phyloP scores from a whole-genome alignment of 2,329 filamentous ascomycete species.

The Teratosphaeria nubilosa region DNA sequence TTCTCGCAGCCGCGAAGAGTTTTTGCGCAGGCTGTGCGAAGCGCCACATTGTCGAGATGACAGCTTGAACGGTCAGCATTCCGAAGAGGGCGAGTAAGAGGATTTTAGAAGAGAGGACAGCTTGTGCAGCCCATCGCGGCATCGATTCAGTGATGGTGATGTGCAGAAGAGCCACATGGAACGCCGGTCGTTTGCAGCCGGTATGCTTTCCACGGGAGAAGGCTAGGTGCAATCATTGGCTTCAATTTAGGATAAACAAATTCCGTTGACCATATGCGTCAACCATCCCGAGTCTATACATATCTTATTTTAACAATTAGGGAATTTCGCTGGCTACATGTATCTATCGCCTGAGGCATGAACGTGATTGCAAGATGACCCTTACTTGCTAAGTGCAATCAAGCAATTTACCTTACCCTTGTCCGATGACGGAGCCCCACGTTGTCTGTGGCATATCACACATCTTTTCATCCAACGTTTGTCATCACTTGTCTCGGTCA shows the following conservation, averaged over 20 bases:
- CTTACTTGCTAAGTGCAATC: no score
- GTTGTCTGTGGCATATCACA: background rate
- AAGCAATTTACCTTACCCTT: no score
- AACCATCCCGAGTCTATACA: no score
- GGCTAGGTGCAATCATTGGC: background rate
- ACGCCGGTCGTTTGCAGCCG: background rate
- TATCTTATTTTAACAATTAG: no score
- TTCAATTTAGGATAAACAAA: no score
- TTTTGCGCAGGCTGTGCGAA: constrained; percentile 12
- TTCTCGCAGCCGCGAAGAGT: constrained; percentile 9
- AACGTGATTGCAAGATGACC: no score
- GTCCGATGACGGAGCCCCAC: no score
- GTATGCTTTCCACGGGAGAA: background rate
- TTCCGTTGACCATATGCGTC: no score
- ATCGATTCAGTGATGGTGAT: background rate
- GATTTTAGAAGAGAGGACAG: constrained; percentile 13
- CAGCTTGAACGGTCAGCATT: constrained; percentile 17
- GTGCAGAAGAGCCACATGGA: background rate
- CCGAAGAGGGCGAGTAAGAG: constrained; percentile 15
- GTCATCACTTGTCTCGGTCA: background rate
- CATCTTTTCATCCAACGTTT: background rate
- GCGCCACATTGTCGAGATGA: constrained; percentile 21
- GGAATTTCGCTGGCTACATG: no score
- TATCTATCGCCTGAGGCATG: no score
- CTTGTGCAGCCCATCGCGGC: background rate